These are phyloP conservation scores for Astragalus membranaceus DNA, from an alignment of 306 rosid species.

Conservation along the genomic window DNA sequence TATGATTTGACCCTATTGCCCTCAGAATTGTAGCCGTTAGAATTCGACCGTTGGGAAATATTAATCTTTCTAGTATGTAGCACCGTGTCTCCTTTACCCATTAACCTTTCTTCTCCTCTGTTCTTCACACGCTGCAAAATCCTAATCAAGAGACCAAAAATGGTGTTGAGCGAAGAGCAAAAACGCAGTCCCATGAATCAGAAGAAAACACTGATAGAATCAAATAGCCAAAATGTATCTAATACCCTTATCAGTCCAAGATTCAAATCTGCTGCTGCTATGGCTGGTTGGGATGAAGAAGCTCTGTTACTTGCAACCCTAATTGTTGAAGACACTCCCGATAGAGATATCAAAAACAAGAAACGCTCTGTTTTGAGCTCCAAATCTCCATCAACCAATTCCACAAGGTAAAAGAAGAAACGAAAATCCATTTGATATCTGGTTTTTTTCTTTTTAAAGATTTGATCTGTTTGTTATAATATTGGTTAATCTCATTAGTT, in stretches of 20 bases:
- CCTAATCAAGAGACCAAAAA: neutral
- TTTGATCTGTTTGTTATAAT: no score
- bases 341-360: constrained; percentile 43
- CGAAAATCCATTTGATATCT: no score
- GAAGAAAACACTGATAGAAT: constrained; percentile 7
- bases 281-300: constrained; percentile 99
- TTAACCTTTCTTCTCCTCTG: neutral
- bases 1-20: neutral
- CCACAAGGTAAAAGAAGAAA: constrained; percentile 74
- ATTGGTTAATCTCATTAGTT: no score
- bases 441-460: no score
- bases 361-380: constrained; percentile 36
- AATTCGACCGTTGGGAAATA: neutral
- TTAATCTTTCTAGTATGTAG: neutral
- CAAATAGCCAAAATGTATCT: constrained; percentile 19
- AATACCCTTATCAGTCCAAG: constrained; percentile 51
- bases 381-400: constrained; percentile 61
- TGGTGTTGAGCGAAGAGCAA: neutral
- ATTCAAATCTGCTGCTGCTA: constrained; percentile 83
- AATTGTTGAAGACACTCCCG: constrained; percentile 83
- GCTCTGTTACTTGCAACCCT: constrained; percentile 60
- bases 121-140: neutral
- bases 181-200: constrained; percentile 27
- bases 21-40: neutral
- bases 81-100: neutral